Evolutionary conservation across 1,284 basidiomycete genomes (phyloP).

Genomic region (Cryptococcus jaspeensis): DNA sequence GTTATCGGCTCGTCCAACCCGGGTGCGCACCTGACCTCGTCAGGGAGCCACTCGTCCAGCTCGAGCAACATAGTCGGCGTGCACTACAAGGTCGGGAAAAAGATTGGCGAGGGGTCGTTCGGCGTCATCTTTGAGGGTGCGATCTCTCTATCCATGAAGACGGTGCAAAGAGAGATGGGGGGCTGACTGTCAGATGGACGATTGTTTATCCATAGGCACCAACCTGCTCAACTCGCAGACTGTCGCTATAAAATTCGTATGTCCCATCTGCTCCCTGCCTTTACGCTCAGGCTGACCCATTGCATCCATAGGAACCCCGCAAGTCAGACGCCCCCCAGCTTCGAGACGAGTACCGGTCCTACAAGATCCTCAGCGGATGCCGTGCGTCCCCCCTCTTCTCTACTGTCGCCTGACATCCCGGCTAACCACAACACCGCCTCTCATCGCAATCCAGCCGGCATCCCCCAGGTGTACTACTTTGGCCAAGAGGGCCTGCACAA

Average conservation of each 20-base stretch:
- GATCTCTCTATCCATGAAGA: slow-evolving; percentile 18
- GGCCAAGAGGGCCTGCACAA: slow-evolving; percentile 97
- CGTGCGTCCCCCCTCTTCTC: slow-evolving; percentile 60
- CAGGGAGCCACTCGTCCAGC: slow-evolving; percentile 42
- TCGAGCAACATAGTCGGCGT: slow-evolving; percentile 56
- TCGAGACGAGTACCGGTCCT: slow-evolving; percentile 93
- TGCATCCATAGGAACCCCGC: slow-evolving; percentile 70
- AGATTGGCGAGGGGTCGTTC: slow-evolving; percentile 76
- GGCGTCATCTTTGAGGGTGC: slow-evolving; percentile 94
- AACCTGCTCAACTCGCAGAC: slow-evolving; percentile 94
- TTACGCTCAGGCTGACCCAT: neutral
- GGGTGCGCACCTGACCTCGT: slow-evolving; percentile 41
- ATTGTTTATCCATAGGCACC: slow-evolving; percentile 61
- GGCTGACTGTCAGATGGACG: neutral
- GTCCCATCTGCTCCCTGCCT: slow-evolving; percentile 43
- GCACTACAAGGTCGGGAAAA: slow-evolving; percentile 62
- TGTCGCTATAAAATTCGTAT: slow-evolving; percentile 96
- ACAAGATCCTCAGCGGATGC: slow-evolving; percentile 90
- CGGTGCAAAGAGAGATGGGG: neutral
- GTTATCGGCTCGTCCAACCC: slow-evolving; percentile 50
- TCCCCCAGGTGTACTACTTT: slow-evolving; percentile 96
- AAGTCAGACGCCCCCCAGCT: slow-evolving; percentile 96
- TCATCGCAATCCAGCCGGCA: slow-evolving; percentile 61
- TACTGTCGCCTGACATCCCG: slow-evolving; percentile 2
- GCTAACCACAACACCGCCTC: neutral